Evolutionary conservation across 495 filamentous ascomycete species (phyloP).

Genomic region (Hapsidospora chrysogenum): DNA sequence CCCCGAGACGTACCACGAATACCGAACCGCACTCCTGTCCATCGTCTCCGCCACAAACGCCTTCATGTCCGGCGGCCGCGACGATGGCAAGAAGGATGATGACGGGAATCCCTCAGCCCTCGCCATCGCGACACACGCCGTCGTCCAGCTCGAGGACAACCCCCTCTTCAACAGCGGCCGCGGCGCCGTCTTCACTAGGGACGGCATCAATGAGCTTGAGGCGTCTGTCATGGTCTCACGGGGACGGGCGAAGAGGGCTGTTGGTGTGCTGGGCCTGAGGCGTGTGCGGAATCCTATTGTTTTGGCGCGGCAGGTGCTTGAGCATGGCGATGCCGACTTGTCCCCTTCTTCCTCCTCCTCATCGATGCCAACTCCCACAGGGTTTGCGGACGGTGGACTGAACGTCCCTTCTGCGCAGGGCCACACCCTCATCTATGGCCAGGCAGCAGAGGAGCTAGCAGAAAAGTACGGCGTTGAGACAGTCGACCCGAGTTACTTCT

Average conservation of each 20-base stretch:
- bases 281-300: constrained; percentile 65
- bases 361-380: constrained; percentile 7
- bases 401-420: constrained; percentile 33
- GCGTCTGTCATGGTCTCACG: constrained; percentile 76
- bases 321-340: constrained; percentile 38
- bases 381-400: constrained; percentile 6
- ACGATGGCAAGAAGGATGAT: not conserved
- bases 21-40: constrained; percentile 44
- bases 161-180: constrained; percentile 74
- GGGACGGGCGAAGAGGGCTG: constrained; percentile 57
- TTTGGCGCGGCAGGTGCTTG: constrained; percentile 54
- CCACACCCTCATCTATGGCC: constrained; percentile 52
- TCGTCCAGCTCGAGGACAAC: constrained; percentile 62
- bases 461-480: constrained; percentile 49
- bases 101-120: constrained; percentile 34
- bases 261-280: constrained; percentile 54
- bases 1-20: constrained; percentile 38
- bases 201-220: constrained; percentile 74
- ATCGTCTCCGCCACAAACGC: constrained; percentile 25
- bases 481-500: constrained; percentile 56
- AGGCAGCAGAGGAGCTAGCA: constrained; percentile 49
- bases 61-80: constrained; percentile 17
- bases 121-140: constrained; percentile 59
- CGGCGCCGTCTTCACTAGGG: constrained; percentile 73
- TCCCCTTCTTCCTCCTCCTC: constrained; percentile 10